Conservation (phyloP, 148 eudicot genomes). For the Rhododendron kiyosumense region DNA sequence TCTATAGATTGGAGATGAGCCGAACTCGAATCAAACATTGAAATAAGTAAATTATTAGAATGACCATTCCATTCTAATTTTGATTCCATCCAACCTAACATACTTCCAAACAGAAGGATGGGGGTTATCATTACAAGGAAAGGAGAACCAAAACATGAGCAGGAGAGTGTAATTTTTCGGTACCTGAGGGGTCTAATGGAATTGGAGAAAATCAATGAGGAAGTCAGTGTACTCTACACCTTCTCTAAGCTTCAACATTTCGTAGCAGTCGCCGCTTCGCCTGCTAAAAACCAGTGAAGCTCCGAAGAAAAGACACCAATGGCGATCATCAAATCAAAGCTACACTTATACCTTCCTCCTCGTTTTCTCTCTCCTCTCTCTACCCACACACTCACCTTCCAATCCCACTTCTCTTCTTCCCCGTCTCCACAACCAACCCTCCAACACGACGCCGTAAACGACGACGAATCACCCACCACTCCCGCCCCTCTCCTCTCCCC, state of each 20-base stretch:
- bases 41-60: too few species aligned
- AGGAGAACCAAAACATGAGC: too few species aligned
- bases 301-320: slow-evolving; percentile 11
- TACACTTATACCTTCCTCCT: neutral
- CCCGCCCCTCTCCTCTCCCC: slow-evolving; percentile 22
- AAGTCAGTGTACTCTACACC: too few species aligned
- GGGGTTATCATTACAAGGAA: too few species aligned
- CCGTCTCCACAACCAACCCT: slow-evolving; percentile 1
- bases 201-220: too few species aligned
- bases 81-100: too few species aligned
- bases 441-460: slow-evolving; percentile 8
- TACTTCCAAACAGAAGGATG: too few species aligned
- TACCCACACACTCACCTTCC: slow-evolving; percentile 18
- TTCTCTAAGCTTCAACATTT: neutral
- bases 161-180: too few species aligned
- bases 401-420: slow-evolving; percentile 29
- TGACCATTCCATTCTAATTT: too few species aligned
- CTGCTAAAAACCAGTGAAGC: neutral
- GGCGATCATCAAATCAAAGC: slow-evolving; percentile 32
- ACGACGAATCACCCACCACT: slow-evolving; percentile 10
- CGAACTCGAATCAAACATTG: too few species aligned
- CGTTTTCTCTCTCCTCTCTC: slow-evolving; percentile 24
- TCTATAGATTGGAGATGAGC: too few species aligned
- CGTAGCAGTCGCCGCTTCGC: neutral
- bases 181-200: too few species aligned